Evolutionary conservation across 495 filamentous ascomycete species (phyloP), one percentile per base, ranked within the genome.

Genomic region (Sabuloglossum arenarium): DNA sequence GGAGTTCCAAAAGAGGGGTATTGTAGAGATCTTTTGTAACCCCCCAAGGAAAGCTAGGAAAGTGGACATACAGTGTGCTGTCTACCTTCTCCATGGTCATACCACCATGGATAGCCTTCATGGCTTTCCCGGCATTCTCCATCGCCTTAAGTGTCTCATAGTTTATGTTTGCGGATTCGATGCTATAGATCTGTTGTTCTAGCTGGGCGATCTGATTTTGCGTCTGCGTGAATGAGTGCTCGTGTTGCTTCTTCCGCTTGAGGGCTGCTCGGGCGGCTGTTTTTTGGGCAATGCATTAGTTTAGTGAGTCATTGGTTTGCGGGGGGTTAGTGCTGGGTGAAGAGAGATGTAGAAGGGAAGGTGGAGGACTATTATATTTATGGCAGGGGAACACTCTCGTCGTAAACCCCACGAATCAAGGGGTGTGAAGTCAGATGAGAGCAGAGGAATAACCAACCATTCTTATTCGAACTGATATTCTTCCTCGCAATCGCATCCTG

Each of bases 141-240:
- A 99, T 97, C 2, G 89, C 93, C 52, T 80, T 75, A 50, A 99
- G 75, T 4, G 91, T 99, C 72, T 97, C 88, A 65, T 89, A 78
- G 75, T 99, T 99, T 71, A 99, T 94, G 67, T 97, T 99, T 52
- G 91, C 93, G 23, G 89, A 84, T 67, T 99, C 91, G 68, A 99
- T 96, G 58, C 84, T 82, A 65, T 90, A 91, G 63, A 99, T 90
- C 66, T 99, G 88, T 62, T 88, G 85, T 65, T 97, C 91, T 14
- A 99, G 75, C 39, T 90, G 93, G 56, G 79, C 77, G 70, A 94
- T 88, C 68, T 97, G 93, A 32, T 82, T 79, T 32, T 79, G 75
- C 9, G 90, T 97, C 67, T 94, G 86, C 57, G 91, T 85, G 47
- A 96, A 78, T 58, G 86, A 85, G 71, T 87, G 84, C 67, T 94